A percentile compares a stretch with the other conserved stretches of the same genome.
Conservation (phyloP, 345 rosid species). For the Lepidium didymum region DNA sequence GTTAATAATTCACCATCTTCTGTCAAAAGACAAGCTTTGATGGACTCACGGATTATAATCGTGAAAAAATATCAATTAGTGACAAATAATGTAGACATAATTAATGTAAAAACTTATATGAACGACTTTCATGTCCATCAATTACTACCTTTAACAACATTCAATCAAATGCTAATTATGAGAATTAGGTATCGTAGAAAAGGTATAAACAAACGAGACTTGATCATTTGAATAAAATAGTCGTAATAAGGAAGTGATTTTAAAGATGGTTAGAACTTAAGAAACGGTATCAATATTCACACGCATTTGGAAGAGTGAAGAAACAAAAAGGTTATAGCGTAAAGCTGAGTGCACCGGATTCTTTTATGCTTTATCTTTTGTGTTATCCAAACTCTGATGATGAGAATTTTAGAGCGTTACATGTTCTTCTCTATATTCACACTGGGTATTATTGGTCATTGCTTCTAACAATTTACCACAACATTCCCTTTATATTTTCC, state of each 20-base stretch:
- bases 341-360: conserved; percentile 9
- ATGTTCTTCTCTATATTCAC: conserved; percentile 8
- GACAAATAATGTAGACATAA: not conserved
- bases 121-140: not conserved
- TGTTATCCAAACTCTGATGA: conserved; percentile 1
- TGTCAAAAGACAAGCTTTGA: no score
- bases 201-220: not conserved
- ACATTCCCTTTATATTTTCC: not conserved
- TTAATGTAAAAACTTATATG: not conserved
- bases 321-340: conserved; percentile 8
- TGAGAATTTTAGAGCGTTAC: not conserved
- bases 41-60: not conserved
- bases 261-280: not conserved
- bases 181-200: not conserved
- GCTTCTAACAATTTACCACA: conserved; percentile 1
- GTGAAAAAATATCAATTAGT: not conserved
- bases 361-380: conserved; percentile 11
- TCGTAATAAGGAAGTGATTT: not conserved
- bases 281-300: conserved; percentile 9
- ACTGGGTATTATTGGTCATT: not conserved
- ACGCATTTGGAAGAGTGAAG: conserved; percentile 14
- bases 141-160: not conserved
- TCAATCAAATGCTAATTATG: not conserved
- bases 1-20: no score
- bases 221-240: not conserved